Evolutionary conservation across 2,329 filamentous ascomycete species (phyloP), one percentile per base, ranked within the genome.

Genomic region (Fusarium tupiense): DNA sequence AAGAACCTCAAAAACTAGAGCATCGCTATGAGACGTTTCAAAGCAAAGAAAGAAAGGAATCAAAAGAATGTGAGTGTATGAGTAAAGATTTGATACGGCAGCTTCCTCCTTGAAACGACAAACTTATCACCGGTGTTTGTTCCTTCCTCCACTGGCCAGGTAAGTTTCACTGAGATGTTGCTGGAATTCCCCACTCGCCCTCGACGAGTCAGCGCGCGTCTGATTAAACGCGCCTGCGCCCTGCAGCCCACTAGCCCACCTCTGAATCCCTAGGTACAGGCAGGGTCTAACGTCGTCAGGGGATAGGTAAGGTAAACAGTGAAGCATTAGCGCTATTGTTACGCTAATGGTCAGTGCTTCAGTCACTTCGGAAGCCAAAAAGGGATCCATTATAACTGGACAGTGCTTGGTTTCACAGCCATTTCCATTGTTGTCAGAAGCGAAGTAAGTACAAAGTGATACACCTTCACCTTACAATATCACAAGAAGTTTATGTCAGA

Each of bases 211-310:
- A 47, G 44, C 41, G 64, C 74, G 72, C 74, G 74, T 72, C 38
- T 47, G 57, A 40, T 63, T 65, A 69, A 57, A 75, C 71, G 69
- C 73, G 73, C 65, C 50, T 50, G 58, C 62, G 71, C 62, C 67
- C 26, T 22, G 38, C n/a, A 33, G 29, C 41, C 47, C 35, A 37
- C 35, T 35, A 35, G 33, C 17, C 17, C 58, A 41, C 52, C 35
- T 54, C 26, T 44, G 22, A 52, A 35, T 52, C 49, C 26, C 16
- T 59, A 29, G 67, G 40, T 62, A 20, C 60, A 31, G 40, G 49
- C n/a, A 35, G 17, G 38, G 50, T 41, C 59, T 61, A 68, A 54
- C 57, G 58, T 54, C 29, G 37, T 37, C 38, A 71, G 41, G 37
- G 61, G 49, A 50, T 62, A 56, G 20, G 26, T n/a, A 41, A 56